phyloP scores from a whole-genome alignment of 2,329 filamentous ascomycete species.

The Fusarium sp. region DNA sequence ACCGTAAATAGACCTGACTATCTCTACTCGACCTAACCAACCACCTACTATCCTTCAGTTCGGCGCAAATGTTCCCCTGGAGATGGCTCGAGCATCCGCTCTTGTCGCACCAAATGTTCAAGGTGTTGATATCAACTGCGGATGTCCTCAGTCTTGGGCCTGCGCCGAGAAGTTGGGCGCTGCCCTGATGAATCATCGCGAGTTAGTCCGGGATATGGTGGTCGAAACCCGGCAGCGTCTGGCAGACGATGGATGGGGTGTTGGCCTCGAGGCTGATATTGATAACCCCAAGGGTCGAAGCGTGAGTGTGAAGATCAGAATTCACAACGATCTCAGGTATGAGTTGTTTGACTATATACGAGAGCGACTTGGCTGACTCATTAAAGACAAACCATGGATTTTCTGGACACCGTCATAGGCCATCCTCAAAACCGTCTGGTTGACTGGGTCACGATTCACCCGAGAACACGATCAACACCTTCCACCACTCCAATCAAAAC shows the following conservation, averaged over 20 bases:
- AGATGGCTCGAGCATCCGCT: constrained; percentile 70
- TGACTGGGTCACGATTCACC: constrained; percentile 78
- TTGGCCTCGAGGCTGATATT: constrained; percentile 57
- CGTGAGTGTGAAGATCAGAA: constrained; percentile 76
- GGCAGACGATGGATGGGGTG: constrained; percentile 63
- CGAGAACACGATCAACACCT: constrained; percentile 69
- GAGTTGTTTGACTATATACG: background rate
- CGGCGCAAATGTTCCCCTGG: constrained; percentile 69
- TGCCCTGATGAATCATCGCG: constrained; percentile 73
- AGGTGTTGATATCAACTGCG: constrained; percentile 78
- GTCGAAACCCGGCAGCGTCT: constrained; percentile 65
- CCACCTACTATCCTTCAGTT: constrained; percentile 75
- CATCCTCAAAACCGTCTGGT: constrained; percentile 63
- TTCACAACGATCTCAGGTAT: constrained; percentile 71
- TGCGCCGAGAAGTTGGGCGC: constrained; percentile 75
- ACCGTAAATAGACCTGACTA: constrained; percentile 64
- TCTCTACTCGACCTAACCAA: constrained; percentile 63
- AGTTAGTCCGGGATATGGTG: constrained; percentile 74
- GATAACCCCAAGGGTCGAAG: constrained; percentile 61
- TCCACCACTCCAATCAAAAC: constrained; percentile 70
- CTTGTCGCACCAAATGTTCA: constrained; percentile 70
- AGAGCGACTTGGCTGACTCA: background rate
- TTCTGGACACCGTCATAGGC: constrained; percentile 70
- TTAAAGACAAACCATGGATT: constrained; percentile 66
- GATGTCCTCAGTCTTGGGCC: constrained; percentile 78